A percentile compares a stretch with the other conserved stretches of the same genome.
Evolutionary conservation across 208 protist genomes (phyloP).

Genomic region (Wallacemonas sp.): DNA sequence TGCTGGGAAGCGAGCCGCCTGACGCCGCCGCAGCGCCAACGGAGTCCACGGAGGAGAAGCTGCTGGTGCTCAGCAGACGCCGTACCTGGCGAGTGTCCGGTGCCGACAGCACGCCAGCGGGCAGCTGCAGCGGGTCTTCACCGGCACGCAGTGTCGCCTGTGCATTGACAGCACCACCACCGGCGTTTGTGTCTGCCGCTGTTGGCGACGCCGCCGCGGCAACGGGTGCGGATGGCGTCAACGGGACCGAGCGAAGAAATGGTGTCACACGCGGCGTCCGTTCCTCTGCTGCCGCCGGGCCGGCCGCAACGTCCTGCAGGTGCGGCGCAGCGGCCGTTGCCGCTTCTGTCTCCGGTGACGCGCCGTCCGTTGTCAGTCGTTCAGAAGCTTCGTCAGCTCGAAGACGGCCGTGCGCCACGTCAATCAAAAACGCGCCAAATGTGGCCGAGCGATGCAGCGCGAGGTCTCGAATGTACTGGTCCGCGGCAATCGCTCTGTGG

Average conservation of each 20-base stretch:
- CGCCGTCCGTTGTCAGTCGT: neutral
- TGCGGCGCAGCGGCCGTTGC: neutral
- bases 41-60: neutral
- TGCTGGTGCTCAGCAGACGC: neutral
- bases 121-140: constrained; percentile 1
- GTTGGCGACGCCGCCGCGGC: neutral
- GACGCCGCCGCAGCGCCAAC: neutral
- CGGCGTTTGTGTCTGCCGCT: no score
- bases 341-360: neutral
- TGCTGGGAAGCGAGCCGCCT: neutral
- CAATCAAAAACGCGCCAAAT: constrained; percentile 1
- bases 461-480: neutral
- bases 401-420: neutral
- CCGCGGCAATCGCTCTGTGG: neutral
- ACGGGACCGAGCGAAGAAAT: neutral
- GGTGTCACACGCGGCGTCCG: neutral
- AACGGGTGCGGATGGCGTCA: neutral
- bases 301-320: neutral
- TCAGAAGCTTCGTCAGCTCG: neutral
- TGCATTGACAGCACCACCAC: no score
- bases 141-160: neutral
- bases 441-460: neutral
- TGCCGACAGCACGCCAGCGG: neutral
- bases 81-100: neutral
- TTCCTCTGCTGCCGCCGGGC: neutral